phyloP scores from a whole-genome alignment of 805 yeast genomes.

The Yamadazyma philogaea region DNA sequence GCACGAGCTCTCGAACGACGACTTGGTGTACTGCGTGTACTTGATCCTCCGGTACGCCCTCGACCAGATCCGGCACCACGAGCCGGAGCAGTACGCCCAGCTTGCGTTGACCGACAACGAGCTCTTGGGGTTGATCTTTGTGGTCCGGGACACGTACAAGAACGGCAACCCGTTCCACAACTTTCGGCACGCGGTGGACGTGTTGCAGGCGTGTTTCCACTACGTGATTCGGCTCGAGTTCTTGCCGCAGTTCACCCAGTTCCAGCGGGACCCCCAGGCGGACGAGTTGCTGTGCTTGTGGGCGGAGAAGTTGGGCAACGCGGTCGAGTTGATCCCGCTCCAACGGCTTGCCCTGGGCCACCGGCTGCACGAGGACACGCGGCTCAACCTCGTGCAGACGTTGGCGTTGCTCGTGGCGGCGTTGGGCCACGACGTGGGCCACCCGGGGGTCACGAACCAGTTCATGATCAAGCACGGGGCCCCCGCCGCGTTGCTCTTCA shows the following conservation, averaged over 20 bases:
- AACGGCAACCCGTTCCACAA: conserved; percentile 90
- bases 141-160: conserved; percentile 75
- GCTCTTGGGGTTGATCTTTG: conserved; percentile 57
- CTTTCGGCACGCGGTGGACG: conserved; percentile 94
- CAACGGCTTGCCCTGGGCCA: conserved; percentile 3
- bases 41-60: conserved; percentile 50
- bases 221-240: conserved; percentile 47
- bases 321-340: conserved; percentile 15
- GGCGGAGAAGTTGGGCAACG: conserved; percentile 16
- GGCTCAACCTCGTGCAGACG: conserved; percentile 41
- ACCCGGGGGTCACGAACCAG: conserved; percentile 91
- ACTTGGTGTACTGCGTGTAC: conserved; percentile 58
- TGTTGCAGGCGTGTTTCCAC: conserved; percentile 82
- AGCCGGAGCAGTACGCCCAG: not conserved
- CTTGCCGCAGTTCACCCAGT: conserved; percentile 37
- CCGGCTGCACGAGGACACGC: conserved; percentile 17
- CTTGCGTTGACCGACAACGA: conserved; percentile 33
- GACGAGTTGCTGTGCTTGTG: conserved; percentile 21
- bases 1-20: conserved; percentile 61
- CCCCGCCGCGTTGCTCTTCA: conserved; percentile 61
- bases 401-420: conserved; percentile 74
- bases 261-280: conserved; percentile 29
- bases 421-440: conserved; percentile 93
- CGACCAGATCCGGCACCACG: conserved; percentile 19
- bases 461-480: conserved; percentile 58